Evolutionary conservation across 139 green algal genomes (phyloP), one percentile per base, ranked within the genome.

Genomic region (Asterochloris erici): DNA sequence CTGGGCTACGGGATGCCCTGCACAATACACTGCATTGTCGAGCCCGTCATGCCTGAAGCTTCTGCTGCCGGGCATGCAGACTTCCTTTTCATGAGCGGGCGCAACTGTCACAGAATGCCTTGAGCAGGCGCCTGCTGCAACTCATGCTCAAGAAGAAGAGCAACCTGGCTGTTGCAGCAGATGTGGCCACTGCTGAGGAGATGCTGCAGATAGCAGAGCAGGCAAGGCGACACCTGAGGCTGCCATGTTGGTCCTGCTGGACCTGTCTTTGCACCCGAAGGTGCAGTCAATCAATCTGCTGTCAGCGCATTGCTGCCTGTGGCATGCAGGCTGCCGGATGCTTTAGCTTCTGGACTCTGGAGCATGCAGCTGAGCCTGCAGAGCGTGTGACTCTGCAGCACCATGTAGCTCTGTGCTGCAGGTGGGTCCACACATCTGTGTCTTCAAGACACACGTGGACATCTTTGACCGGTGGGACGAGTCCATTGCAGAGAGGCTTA

Each of bases 391-490:
- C 2, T 54, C 6, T 54, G 38, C 38, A 54, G 38, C 38, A 54
- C 38, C 38, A 6, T 54, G 38, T 6, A 54, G 38, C 38, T 54
- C 38, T 54, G 38, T 54, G 38, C 38, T 76, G 38, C 84, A 93
- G 92, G 90, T 96, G 15, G 97, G 97, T 11, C 96, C 96, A 11
- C 90, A 99, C 86, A 98, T 99, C 84, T 97, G 93, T 82, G 91
- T 98, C 64, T 91, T 99, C 81, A 99, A 99, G 88, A 99, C 97
- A 11, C 97, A 99, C 87, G 96, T 99, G 10, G 96, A 99, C 89
- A 93, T 97, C 60, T 96, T 98, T 71, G 90, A 94, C 79, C 90
- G 86, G 66, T 95, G 89, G 86, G 87, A 84, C 54, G 77, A 88
- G 0, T 81, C 84, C 15, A 77, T 92, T 24, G 89, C 81, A 0